Evolutionary conservation across 2,329 filamentous ascomycete genomes (phyloP), one percentile per base, ranked within the genome.

Genomic region (Calonectria crousiana): DNA sequence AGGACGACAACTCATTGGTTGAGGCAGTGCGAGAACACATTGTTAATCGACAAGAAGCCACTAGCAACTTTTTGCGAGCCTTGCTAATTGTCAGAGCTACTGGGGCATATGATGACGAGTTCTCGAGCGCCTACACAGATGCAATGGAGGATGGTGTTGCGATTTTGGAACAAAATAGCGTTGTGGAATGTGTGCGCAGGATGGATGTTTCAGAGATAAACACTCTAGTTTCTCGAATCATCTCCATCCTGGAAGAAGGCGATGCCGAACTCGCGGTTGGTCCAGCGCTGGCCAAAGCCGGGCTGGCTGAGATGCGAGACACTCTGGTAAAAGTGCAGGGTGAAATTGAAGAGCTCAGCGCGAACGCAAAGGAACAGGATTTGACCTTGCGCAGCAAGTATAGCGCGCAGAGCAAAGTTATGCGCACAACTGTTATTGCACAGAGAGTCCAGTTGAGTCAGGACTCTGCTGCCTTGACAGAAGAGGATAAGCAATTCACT

Each of bases 371-470:
- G 58, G 83, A 86, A 56, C 81, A 86, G 5, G 85, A 87, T 13
- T 87, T 86, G 47, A 84, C 88, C 5, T 88, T 97, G 36, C 92
- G 93, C 75, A 97, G 93, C 84, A 93, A 93, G 82, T 94, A 97
- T 83, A 93, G 93, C 78, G 89, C 93, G 14, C 92, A 93, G 76
- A 90, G 90, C 84, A 92, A 92, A 76, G 92, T 93, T 53, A 85
- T 95, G 51, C 90, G 95, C 56, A 95, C 94, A 1, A 96, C 95
- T 0, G 91, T 96, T 38, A 92, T 96, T 66, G 94, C 94, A 20
- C 94, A 96, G 81, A 94, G 94, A 81, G 94, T 97, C 23, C 93
- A 95, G 80, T 88, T 97, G 51, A 95, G 93, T 84, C 93, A 92
- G 76, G 93, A 95, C 82, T 92, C 93, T 77, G 92, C 94, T 1